These are phyloP conservation scores for Prunus mongolica DNA, from an alignment of 306 rosid species.

Conservation along the genomic window DNA sequence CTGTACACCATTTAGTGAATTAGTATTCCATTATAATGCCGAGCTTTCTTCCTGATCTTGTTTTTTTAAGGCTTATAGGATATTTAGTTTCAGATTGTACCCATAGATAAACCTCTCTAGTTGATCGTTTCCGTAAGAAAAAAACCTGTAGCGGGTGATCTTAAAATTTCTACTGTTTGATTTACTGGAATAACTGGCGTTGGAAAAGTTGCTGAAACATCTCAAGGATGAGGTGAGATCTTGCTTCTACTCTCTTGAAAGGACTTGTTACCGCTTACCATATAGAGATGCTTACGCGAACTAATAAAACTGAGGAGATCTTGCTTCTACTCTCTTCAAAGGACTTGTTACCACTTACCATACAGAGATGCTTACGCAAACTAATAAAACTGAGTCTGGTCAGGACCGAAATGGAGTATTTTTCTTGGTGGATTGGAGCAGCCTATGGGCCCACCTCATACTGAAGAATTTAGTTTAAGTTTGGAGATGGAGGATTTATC, in stretches of 20 bases:
- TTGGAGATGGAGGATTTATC: not conserved
- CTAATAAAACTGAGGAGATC: not conserved
- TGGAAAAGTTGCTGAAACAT: not conserved
- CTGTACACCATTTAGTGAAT: constrained; percentile 4
- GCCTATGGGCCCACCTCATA: not conserved
- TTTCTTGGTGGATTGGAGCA: not conserved
- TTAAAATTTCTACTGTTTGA: not conserved
- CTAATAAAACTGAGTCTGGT: not conserved
- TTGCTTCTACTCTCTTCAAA: not conserved
- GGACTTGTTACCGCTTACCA: not conserved
- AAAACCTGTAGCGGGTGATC: not conserved
- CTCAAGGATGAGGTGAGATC: not conserved
- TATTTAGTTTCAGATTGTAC: not conserved
- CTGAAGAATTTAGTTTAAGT: not conserved
- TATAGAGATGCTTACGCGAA: not conserved
- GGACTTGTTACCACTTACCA: not conserved
- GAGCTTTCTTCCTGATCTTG: not conserved
- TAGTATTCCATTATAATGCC: not conserved
- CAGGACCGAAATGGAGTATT: not conserved
- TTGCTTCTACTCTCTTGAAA: not conserved
- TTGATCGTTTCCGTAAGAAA: not conserved
- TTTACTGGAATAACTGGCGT: not conserved
- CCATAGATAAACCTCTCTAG: not conserved
- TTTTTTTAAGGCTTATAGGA: constrained; percentile 2
- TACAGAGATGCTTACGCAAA: not conserved